Percentiles rank a stretch among this genome's conserved stretches.
These are phyloP conservation scores for Lecanicillium sp. DNA, from an alignment of 2,329 filamentous ascomycete species.

Conservation along the genomic window DNA sequence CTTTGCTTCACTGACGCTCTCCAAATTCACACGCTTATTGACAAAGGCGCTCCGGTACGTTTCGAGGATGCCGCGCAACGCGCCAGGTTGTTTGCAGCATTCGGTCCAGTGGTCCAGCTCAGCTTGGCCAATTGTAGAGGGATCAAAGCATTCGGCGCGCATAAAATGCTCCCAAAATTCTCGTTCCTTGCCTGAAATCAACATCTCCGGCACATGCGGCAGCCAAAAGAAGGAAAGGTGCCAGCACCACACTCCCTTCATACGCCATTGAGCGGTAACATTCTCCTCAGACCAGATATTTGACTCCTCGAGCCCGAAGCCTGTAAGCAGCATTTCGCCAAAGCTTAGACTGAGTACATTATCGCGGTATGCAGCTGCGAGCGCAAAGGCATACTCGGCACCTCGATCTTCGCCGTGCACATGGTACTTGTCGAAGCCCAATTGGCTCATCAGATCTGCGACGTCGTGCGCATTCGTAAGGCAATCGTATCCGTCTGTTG, in stretches of 20 bases:
- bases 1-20: not conserved
- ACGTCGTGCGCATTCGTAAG: too few species aligned
- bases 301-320: constrained; percentile 1
- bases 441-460: too few species aligned
- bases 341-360: not conserved
- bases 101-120: constrained; percentile 3
- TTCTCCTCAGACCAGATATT: constrained; percentile 1
- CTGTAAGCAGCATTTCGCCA: constrained; percentile 1
- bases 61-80: not conserved
- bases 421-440: too few species aligned
- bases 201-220: constrained; percentile 2
- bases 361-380: not conserved
- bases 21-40: not conserved
- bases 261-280: not conserved
- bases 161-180: constrained; percentile 4
- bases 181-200: constrained; percentile 1
- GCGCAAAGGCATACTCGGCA: too few species aligned
- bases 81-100: constrained; percentile 1
- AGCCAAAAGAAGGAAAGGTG: constrained; percentile 1
- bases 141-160: constrained; percentile 2
- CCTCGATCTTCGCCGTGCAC: too few species aligned
- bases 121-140: not conserved
- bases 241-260: constrained; percentile 3
- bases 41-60: constrained; percentile 2
- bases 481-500: too few species aligned